A percentile compares a stretch with the other conserved stretches of the same genome.
phyloP scores from a whole-genome alignment of 2,329 filamentous ascomycete species.

The Ophiostoma ulmi region DNA sequence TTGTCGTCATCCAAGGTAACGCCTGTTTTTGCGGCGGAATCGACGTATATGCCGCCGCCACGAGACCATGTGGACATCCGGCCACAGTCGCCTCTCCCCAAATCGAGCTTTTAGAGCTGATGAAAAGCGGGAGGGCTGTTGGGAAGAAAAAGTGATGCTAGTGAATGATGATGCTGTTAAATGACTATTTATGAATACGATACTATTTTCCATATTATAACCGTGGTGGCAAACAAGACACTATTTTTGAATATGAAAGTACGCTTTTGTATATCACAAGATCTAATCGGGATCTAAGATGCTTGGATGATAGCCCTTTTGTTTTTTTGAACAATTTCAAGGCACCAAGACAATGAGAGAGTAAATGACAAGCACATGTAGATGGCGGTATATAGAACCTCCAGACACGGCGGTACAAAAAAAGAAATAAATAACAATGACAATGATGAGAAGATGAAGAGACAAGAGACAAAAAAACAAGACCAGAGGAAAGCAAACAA shows the following conservation, averaged over 20 bases:
- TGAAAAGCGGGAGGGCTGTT: background rate
- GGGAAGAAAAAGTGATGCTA: background rate
- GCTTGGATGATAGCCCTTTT: background rate
- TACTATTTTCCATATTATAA: background rate
- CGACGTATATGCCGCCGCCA: background rate
- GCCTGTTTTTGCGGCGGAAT: background rate
- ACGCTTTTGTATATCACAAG: conserved; percentile 8
- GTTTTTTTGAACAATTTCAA: background rate
- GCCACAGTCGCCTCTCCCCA: background rate
- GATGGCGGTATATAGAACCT: background rate
- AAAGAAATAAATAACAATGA: conserved; percentile 3
- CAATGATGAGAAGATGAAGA: background rate
- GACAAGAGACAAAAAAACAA: conserved; percentile 11
- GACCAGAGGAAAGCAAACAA: conserved; percentile 7
- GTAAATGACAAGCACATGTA: background rate
- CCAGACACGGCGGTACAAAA: background rate
- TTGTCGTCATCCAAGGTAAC: background rate
- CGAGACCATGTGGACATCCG: background rate
- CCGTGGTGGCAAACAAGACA: background rate
- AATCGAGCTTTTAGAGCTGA: background rate
- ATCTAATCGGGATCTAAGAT: background rate
- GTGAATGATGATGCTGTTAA: background rate
- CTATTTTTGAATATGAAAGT: background rate
- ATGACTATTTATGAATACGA: background rate
- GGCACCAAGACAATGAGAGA: background rate